Conservation (phyloP, 1,139 yeast genomes). For the Lipomyces yarrowii region DNA sequence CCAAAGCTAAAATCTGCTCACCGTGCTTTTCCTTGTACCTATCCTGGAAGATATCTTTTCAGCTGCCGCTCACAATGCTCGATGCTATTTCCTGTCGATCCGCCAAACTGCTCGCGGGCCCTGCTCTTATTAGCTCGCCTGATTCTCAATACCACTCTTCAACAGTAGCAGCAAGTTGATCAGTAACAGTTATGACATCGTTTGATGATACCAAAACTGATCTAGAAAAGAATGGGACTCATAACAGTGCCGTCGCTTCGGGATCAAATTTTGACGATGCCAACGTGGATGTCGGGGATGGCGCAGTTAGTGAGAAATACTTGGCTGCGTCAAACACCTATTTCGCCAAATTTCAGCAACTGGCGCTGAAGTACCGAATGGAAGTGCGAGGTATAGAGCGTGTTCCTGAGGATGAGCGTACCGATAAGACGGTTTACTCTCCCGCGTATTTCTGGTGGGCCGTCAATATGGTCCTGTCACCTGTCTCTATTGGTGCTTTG, state of each 20-base stretch:
- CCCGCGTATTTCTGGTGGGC: conserved; percentile 93
- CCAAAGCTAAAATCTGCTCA: background rate
- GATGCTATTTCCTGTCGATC: background rate
- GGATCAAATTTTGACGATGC: background rate
- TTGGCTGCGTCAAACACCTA: conserved; percentile 3
- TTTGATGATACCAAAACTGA: background rate
- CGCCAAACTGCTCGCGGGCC: background rate
- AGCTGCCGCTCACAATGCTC: background rate
- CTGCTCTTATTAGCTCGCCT: background rate
- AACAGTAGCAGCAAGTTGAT: background rate
- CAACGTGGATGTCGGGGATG: background rate
- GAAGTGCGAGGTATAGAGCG: conserved; percentile 73
- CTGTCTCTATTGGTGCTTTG: conserved; percentile 78
- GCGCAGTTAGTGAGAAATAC: conserved; percentile 3
- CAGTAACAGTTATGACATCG: background rate
- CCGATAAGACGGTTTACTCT: conserved; percentile 61
- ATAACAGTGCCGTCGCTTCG: background rate
- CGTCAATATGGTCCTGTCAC: conserved; percentile 86
- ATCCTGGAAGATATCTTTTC: too few relatives aligned
- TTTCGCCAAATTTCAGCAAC: conserved; percentile 2
- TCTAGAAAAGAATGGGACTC: background rate
- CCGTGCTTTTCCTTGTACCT: background rate
- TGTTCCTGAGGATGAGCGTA: conserved; percentile 67
- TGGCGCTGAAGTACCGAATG: conserved; percentile 14
- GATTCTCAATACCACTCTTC: background rate